A percentile compares a stretch with the other conserved stretches of the same genome.
Evolutionary conservation across 331 rosid genomes (phyloP).

Genomic region (Phaseolus coccineus): DNA sequence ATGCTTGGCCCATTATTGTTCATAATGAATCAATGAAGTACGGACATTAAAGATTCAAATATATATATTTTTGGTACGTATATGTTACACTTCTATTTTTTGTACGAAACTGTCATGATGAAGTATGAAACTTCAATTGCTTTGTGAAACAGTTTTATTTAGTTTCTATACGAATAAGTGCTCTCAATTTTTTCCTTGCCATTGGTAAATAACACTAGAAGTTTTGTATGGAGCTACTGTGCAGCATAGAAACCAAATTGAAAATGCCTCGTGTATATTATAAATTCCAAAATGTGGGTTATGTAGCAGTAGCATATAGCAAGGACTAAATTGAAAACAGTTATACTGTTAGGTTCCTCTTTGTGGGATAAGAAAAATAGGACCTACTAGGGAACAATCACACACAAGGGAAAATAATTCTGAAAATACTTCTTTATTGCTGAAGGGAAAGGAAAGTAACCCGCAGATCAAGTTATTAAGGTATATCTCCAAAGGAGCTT

Average conservation of each 20-base stretch:
- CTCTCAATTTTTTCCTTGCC: neutral
- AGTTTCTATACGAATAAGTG: neutral
- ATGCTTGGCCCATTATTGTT: neutral
- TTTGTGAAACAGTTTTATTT: no score
- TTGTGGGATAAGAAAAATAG: no score
- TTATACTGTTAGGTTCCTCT: neutral
- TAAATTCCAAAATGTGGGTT: neutral
- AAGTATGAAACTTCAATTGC: no score
- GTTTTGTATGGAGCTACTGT: neutral
- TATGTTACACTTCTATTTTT: neutral
- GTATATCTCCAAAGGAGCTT: no score
- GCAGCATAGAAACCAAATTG: neutral
- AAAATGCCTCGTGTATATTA: neutral
- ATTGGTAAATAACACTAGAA: neutral
- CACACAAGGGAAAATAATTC: no score
- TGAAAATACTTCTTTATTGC: no score
- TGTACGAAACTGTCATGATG: no score
- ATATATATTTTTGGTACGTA: neutral
- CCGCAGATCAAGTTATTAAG: no score
- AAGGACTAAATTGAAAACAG: neutral
- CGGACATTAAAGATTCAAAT: neutral
- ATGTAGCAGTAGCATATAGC: neutral
- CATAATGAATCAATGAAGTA: conserved; percentile 1
- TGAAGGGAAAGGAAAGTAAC: no score
- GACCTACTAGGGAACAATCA: no score